phyloP scores from a whole-genome alignment of 192 early-diverging fungal species.

The Dimargaris xerosporica region DNA sequence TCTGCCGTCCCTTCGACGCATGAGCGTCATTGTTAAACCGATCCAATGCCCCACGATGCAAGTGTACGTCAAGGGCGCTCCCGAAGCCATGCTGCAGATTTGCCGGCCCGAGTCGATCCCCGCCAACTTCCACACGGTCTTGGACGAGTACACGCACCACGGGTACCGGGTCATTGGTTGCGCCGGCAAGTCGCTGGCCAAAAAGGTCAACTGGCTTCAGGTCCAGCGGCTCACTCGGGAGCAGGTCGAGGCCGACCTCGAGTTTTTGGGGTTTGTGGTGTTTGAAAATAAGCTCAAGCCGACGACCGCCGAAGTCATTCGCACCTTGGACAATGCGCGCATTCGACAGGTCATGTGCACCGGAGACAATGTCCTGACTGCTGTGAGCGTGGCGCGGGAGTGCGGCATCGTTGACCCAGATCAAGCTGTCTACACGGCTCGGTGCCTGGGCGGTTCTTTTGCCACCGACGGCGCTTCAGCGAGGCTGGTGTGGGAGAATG shows the following conservation, averaged over 20 bases:
- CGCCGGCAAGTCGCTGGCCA: constrained; percentile 55
- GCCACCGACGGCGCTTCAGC: not conserved
- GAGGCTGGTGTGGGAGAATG: constrained; percentile 28
- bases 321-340: constrained; percentile 58
- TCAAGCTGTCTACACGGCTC: not conserved
- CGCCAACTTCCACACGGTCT: constrained; percentile 58
- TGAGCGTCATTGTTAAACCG: constrained; percentile 79
- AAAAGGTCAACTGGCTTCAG: constrained; percentile 47
- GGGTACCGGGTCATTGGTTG: constrained; percentile 96
- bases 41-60: constrained; percentile 39
- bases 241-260: constrained; percentile 68
- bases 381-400: constrained; percentile 85
- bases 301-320: constrained; percentile 59
- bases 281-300: constrained; percentile 99
- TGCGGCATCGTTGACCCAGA: constrained; percentile 56
- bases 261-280: constrained; percentile 89
- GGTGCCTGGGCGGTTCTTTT: not conserved
- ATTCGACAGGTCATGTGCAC: constrained; percentile 98
- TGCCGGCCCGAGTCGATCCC: constrained; percentile 76
- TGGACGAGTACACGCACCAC: constrained; percentile 81
- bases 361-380: constrained; percentile 93
- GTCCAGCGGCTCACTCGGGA: constrained; percentile 59
- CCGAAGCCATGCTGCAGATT: constrained; percentile 83
- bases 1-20: constrained; percentile 70
- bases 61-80: constrained; percentile 94